A percentile compares a stretch with the other conserved stretches of the same genome.
These are phyloP conservation scores for Exobasidium cylindrosporum DNA, from an alignment of 1,284 basidiomycete genomes.

Conservation along the genomic window DNA sequence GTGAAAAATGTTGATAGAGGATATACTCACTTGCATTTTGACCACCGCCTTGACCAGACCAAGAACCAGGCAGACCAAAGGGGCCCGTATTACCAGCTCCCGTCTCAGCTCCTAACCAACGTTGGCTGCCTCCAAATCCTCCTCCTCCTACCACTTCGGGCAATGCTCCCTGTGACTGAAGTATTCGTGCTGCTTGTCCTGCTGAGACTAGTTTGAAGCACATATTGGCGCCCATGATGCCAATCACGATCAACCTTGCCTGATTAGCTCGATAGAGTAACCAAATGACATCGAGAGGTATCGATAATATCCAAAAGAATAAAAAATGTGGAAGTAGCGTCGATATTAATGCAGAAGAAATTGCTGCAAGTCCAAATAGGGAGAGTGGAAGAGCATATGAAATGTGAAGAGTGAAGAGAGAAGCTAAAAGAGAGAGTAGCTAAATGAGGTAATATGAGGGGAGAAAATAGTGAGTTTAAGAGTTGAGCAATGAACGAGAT, in stretches of 20 bases:
- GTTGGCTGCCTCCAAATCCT: neutral
- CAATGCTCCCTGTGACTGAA: neutral
- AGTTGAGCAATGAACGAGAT: too few relatives aligned
- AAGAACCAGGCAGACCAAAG: slow-evolving; percentile 2
- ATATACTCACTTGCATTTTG: too few relatives aligned
- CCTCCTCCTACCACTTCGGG: neutral
- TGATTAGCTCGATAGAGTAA: neutral
- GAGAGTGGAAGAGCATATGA: neutral
- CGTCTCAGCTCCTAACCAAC: neutral
- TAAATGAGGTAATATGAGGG: too few relatives aligned
- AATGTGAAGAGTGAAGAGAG: neutral
- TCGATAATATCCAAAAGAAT: neutral
- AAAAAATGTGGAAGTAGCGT: neutral
- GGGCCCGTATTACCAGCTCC: neutral
- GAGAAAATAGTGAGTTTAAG: too few relatives aligned
- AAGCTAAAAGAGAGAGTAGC: neutral
- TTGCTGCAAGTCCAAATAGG: neutral
- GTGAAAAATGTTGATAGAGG: too few relatives aligned
- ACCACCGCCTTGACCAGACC: neutral
- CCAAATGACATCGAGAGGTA: neutral
- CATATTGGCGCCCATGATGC: neutral
- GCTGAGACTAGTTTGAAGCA: neutral
- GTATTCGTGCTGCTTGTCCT: neutral
- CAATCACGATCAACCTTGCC: neutral
- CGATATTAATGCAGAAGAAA: neutral